Evolutionary conservation across 1,139 yeast species (phyloP), one percentile per base, ranked within the genome.

Genomic region (Pichia sp.): DNA sequence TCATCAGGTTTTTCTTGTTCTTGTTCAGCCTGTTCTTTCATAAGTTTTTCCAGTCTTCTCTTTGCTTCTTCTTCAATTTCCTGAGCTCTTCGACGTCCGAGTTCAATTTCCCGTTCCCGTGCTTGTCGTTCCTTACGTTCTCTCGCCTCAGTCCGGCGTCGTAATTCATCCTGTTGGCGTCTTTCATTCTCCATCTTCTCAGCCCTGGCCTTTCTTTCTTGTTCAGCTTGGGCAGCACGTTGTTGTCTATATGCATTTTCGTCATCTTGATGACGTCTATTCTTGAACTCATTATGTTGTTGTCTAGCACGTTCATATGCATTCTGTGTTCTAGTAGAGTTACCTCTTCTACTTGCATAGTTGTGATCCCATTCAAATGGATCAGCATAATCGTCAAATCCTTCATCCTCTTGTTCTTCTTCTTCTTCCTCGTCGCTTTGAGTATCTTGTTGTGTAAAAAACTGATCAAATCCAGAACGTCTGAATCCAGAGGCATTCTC

Each of bases 41-140:
- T 17, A n/a, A n/a, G 6, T 17, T 30, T 8, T 20, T 34, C 8
- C 21, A 42, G 17, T 21, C 32, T 38, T 17, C 38, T 40, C 21
- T 27, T 40, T 4, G 44, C 50, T 4, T 30, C 35, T 27, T 42
- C 43, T 34, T 46, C 46, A 17, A 43, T 46, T 37, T 48, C 51
- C 11, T 33, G 7, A 4, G 48, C 45, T 27, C 52, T 28, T 19
- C 20, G 30, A 11, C 37, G 34, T 14, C 47, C 52, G 14, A 45
- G 32, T 15, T 43, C 46, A 2, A 40, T 47, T 21, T 48, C 52
- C 2, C 50, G 15, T 38, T 40, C 42, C 12, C 39, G 4, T 2
- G 35, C 46, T 32, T 35, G 38, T 10, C 38, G 18, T 32, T 43
- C 46, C n/a, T 35, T 48, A 15, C 38, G 19, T 27, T 12, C 22